Conservation (phyloP, 2,329 filamentous ascomycete species). For the Aspergillus sergii region DNA sequence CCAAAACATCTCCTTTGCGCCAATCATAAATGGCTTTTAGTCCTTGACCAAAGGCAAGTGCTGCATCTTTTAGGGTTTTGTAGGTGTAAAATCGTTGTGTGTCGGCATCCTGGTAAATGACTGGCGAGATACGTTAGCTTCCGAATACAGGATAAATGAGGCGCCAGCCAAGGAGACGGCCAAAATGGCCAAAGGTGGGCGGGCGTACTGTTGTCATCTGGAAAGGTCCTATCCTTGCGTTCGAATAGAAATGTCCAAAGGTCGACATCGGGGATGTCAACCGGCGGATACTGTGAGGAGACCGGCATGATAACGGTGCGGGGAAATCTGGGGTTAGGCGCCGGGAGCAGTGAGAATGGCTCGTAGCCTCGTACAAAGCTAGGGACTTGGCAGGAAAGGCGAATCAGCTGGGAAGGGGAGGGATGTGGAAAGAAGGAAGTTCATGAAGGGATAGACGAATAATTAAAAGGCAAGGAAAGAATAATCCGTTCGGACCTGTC, state of each 20-base stretch:
- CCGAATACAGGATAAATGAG: not conserved
- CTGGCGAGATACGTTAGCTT: slow-evolving; percentile 47
- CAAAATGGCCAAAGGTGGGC: not conserved
- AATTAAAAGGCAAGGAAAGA: not conserved
- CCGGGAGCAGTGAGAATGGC: not conserved
- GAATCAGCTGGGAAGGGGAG: not conserved
- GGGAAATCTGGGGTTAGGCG: slow-evolving; percentile 16
- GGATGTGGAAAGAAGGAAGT: not conserved
- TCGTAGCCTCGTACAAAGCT: not conserved
- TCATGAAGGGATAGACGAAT: not conserved
- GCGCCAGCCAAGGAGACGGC: not conserved
- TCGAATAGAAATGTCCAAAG: slow-evolving; percentile 81
- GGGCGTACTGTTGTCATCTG: slow-evolving; percentile 70
- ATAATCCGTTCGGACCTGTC: not conserved
- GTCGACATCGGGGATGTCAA: slow-evolving; percentile 74
- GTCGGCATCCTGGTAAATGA: slow-evolving; percentile 75
- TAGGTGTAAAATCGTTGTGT: slow-evolving; percentile 72
- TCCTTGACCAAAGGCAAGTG: slow-evolving; percentile 77
- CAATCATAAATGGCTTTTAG: slow-evolving; percentile 75
- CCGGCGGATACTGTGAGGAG: slow-evolving; percentile 63
- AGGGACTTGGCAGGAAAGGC: not conserved
- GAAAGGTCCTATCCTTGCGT: slow-evolving; percentile 63
- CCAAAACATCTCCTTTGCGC: slow-evolving; percentile 81
- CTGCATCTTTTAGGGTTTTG: slow-evolving; percentile 64
- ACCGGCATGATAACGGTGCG: slow-evolving; percentile 64